Conservation (phyloP, 1,284 basidiomycete species). For the Rhodotorula sp. region DNA sequence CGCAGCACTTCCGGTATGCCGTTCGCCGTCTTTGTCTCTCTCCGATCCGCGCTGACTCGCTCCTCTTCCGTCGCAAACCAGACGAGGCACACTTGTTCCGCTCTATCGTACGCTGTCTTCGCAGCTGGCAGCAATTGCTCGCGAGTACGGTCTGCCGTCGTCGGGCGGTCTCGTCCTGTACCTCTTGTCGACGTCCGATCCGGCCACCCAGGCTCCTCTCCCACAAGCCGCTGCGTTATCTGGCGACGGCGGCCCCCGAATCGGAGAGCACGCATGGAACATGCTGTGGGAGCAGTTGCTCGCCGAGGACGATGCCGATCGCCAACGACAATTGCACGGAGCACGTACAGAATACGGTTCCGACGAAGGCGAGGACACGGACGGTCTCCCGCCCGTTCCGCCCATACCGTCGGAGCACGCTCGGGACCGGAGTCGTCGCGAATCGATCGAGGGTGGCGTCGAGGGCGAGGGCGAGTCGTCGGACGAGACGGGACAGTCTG, state of each 20-base stretch:
- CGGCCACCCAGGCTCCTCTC: constrained; percentile 27
- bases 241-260: constrained; percentile 64
- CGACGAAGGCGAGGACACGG: constrained; percentile 22
- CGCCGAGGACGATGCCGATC: constrained; percentile 62
- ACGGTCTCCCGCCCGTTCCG: constrained; percentile 53
- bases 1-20: constrained; percentile 44
- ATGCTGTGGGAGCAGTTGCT: constrained; percentile 72
- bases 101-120: constrained; percentile 44
- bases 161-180: constrained; percentile 73
- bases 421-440: not conserved
- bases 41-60: not conserved
- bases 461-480: constrained; percentile 11
- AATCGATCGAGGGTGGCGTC: constrained; percentile 1
- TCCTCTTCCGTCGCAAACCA: not conserved
- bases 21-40: no score
- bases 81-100: constrained; percentile 44
- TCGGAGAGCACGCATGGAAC: constrained; percentile 80
- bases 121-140: constrained; percentile 52
- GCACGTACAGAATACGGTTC: constrained; percentile 47
- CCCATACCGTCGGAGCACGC: constrained; percentile 50
- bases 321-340: constrained; percentile 53
- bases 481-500: constrained; percentile 23
- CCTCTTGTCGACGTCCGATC: constrained; percentile 55
- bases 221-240: constrained; percentile 48
- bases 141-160: constrained; percentile 79